Evolutionary conservation across 1,139 yeast genomes (phyloP), one percentile per base, ranked within the genome.

Genomic region (Taphrina populina): DNA sequence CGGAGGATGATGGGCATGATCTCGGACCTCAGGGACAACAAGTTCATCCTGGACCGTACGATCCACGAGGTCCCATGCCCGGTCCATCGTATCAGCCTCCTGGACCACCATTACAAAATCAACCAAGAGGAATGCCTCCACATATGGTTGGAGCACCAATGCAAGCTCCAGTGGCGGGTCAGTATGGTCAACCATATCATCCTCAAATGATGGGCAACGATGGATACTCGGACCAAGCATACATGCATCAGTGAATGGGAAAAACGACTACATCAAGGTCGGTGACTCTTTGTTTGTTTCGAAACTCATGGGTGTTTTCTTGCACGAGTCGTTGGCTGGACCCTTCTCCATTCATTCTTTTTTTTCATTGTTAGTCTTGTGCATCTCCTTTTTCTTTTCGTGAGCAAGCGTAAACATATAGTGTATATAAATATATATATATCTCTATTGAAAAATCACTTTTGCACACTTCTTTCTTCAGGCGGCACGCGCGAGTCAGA

Each of bases 1-100:
- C 59, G 58, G 51, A 61, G 59, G 43, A 64, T 52, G 59, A 65
- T 33, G 39, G 39, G 54, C 45, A 49, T 23, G 46, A 41, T 10
- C 32, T 49, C 32, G 54, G 27, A 20, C 62, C 46, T 13, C 59
- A 39, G 21, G 59, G 36, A 23, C 63, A 45, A 20, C 33, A 35
- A 2, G 23, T 21, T 20, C 45, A 49, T 19, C 46, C 37, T 3
- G 54, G 54, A 7, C 45, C 39, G 6, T 49, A 49, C 24, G 54
- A 49, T 39, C 54, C 54, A 11, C 54, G 54, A 10, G 46, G 46
- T 13, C 35, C 44, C 32, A 40, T 41, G 39, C 54, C 54, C 19
- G 54, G 54, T 23, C 39, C 46, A 13, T 46, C 44, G 10, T 49
- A 49, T 24, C 46, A 41, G 8, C 35, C 27, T 21, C 46, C 43